Percentiles rank a stretch among this genome's conserved stretches.
phyloP scores from a whole-genome alignment of 257 asterid genomes.

The Nicotiana noctiflora region DNA sequence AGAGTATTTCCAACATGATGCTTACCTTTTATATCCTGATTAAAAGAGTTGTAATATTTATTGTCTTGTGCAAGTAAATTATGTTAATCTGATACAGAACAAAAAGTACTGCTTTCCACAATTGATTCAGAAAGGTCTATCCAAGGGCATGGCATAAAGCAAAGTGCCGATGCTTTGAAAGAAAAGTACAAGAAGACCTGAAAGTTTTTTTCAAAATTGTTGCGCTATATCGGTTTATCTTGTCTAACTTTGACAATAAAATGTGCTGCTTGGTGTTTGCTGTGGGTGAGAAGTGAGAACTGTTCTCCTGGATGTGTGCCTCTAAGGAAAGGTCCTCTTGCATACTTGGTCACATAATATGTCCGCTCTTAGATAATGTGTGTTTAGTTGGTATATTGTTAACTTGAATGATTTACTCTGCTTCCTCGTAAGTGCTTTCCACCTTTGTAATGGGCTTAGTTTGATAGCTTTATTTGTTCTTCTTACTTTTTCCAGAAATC shows the following conservation, averaged over 20 bases:
- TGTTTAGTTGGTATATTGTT: neutral
- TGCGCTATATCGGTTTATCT: neutral
- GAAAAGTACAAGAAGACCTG: neutral
- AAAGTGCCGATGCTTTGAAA: neutral
- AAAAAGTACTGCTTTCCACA: neutral
- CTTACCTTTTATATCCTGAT: neutral
- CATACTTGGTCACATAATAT: constrained; percentile 2
- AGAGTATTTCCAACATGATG: neutral
- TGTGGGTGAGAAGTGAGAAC: constrained; percentile 4
- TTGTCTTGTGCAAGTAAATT: neutral
- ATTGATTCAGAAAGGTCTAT: neutral
- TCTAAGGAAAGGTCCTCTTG: neutral
- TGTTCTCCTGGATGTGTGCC: neutral
- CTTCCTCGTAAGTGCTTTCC: neutral
- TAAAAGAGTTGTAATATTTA: neutral
- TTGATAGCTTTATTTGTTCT: neutral
- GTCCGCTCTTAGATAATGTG: neutral
- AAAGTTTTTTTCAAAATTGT: neutral
- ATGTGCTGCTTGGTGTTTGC: neutral
- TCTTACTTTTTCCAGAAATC: constrained; percentile 47
- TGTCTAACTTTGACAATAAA: neutral
- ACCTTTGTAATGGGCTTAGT: neutral
- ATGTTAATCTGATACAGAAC: neutral
- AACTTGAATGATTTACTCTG: neutral
- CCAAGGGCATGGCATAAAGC: neutral